A percentile compares a stretch with the other conserved stretches of the same genome.
phyloP scores from a whole-genome alignment of 192 early-diverging fungal genomes.

The Martensiomyces pterosporus region DNA sequence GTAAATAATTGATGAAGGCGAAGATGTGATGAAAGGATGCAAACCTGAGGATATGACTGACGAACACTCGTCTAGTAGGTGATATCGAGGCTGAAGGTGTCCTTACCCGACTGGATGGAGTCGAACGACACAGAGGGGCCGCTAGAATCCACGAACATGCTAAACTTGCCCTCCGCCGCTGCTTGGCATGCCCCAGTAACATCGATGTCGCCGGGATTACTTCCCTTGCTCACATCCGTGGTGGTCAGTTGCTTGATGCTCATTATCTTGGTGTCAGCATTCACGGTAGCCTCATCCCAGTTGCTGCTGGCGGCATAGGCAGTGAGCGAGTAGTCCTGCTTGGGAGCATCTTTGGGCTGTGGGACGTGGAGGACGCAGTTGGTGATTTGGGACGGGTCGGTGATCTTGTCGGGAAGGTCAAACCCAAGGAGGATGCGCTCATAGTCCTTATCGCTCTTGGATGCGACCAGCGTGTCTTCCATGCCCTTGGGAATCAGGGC shows the following conservation, averaged over 20 bases:
- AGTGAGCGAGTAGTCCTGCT: conserved; percentile 15
- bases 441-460: conserved; percentile 9
- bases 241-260: conserved; percentile 2
- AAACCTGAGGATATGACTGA: too few species aligned
- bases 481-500: conserved; percentile 19
- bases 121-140: conserved; percentile 15
- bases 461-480: conserved; percentile 10
- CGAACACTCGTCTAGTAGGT: conserved; percentile 3
- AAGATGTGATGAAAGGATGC: too few species aligned
- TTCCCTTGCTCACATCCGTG: neutral
- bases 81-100: conserved; percentile 20
- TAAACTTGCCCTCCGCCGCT: conserved; percentile 18
- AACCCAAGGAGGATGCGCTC: conserved; percentile 36
- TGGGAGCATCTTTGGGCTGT: conserved; percentile 4
- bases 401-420: conserved; percentile 9
- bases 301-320: conserved; percentile 21
- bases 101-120: conserved; percentile 12
- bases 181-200: conserved; percentile 23
- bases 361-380: conserved; percentile 30
- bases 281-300: conserved; percentile 34
- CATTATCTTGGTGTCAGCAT: conserved; percentile 5
- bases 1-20: too few species aligned
- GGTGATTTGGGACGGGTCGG: conserved; percentile 8
- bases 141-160: conserved; percentile 29
- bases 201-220: conserved; percentile 14